Evolutionary conservation across 495 filamentous ascomycete genomes (phyloP), one percentile per base, ranked within the genome.

Genomic region (Amorphotheca resinae): DNA sequence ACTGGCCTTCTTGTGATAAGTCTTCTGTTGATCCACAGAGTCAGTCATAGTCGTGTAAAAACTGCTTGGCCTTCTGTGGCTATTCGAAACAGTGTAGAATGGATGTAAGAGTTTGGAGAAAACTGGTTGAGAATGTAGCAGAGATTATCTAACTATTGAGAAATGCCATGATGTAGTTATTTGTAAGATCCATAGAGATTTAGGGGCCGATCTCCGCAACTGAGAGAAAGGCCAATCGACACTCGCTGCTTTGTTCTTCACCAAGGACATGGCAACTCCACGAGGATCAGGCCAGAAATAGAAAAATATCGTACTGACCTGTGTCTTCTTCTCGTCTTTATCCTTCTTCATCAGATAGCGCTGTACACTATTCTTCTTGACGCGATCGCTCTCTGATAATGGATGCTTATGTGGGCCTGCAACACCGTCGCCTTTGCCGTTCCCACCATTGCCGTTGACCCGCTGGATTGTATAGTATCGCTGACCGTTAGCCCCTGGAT

Each of bases 351-450:
- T 56, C 32, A 82, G 53, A 55, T 67, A 71, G 47, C 86, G 70
- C 51, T 79, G 70, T 3, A 89, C 76, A 53, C 77, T 87, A 49
- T 83, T 86, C 63, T 85, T 88, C 64, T 93, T 93, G 20, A 91
- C 80, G 36, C 76, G 74, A 58, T 93, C 86, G 49, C 83, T 88
- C 48, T 84, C 82, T 41, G 76, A 76, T 21, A 93, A 61, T 0
- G 73, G 73, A 61, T 93, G 86, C 44, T 78, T 79, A 61, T 93
- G 86, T 62, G 74, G 55, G 65, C 78, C 60, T 7, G 62, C 57
- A 26, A 81, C 72, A 4, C 76, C 79, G 50, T 79, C 73, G 35
- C 73, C 74, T 54, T 81, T 84, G 17, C 81, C 82, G 56, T 82
- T 84, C 1, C 69, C 76, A 7, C 78, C 80, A 67, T 79, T 84